Conservation (phyloP, 441 rosid genomes). For the Populus tomentosa region DNA sequence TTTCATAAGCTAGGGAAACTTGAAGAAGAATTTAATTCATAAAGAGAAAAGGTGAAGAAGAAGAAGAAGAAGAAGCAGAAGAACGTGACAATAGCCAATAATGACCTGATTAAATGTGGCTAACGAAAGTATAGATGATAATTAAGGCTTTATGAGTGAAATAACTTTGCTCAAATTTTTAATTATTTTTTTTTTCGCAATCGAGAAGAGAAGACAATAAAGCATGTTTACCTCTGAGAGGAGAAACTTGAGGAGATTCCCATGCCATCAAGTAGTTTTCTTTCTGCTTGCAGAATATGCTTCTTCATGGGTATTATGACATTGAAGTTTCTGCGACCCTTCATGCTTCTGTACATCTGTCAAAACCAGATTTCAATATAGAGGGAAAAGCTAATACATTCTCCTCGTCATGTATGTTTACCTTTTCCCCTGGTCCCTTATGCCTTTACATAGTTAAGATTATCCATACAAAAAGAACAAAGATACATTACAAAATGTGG, state of each 20-base stretch:
- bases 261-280: not conserved
- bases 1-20: not conserved
- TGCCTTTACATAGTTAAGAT: not conserved
- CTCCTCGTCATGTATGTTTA: no score
- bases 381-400: not conserved
- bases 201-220: no score
- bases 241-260: slow-evolving; percentile 2
- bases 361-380: not conserved
- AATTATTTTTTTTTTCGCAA: no score
- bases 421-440: not conserved
- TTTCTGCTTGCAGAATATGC: not conserved
- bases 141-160: no score
- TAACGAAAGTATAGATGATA: not conserved
- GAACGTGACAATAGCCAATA: not conserved
- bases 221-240: slow-evolving; percentile 4
- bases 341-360: slow-evolving; percentile 27
- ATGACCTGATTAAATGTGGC: not conserved
- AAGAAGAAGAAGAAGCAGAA: no score
- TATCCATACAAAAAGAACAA: not conserved
- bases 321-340: not conserved
- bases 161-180: not conserved
- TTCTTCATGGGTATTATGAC: not conserved
- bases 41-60: no score
- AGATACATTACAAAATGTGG: no score
- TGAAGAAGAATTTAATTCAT: not conserved